Conservation (phyloP, 208 protist species). For the Wallacemonas rigidus region DNA sequence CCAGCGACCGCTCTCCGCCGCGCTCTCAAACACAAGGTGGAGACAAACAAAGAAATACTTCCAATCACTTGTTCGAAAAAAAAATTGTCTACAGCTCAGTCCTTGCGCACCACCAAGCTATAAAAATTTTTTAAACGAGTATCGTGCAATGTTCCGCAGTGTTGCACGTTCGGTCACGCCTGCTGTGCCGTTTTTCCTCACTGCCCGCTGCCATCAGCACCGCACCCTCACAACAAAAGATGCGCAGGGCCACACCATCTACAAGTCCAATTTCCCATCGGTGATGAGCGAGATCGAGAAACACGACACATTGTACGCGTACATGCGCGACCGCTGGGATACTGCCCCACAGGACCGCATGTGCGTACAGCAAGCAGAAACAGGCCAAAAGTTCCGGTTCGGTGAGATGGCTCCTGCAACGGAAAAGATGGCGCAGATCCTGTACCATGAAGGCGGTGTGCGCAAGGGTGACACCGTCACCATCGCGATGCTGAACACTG, state of each 20-base stretch:
- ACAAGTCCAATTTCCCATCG: constrained; percentile 31
- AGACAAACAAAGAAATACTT: too few relatives aligned
- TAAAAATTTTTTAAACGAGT: too few relatives aligned
- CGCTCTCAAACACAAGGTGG: too few relatives aligned
- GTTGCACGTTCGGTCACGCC: too few relatives aligned
- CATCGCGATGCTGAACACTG: constrained; percentile 36
- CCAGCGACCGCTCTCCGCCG: too few relatives aligned
- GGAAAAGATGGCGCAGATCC: constrained; percentile 28
- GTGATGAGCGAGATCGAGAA: constrained; percentile 25
- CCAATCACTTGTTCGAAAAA: too few relatives aligned
- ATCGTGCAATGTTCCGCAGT: too few relatives aligned
- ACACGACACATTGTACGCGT: constrained; percentile 30
- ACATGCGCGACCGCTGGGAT: constrained; percentile 31
- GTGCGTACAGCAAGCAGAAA: constrained; percentile 32
- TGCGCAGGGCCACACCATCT: constrained; percentile 25
- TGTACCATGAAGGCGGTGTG: constrained; percentile 40
- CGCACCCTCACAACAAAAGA: neutral
- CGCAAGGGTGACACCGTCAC: constrained; percentile 48
- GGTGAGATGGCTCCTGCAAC: constrained; percentile 29
- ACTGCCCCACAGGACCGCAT: constrained; percentile 23
- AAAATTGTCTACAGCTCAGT: too few relatives aligned
- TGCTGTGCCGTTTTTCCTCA: neutral
- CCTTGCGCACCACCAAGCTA: too few relatives aligned
- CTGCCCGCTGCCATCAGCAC: constrained; percentile 1
- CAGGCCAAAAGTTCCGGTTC: constrained; percentile 27